Percentiles rank a stretch among this genome's conserved stretches.
These are phyloP conservation scores for Amniculicola lignicola DNA, from an alignment of 495 filamentous ascomycete genomes.

Conservation along the genomic window DNA sequence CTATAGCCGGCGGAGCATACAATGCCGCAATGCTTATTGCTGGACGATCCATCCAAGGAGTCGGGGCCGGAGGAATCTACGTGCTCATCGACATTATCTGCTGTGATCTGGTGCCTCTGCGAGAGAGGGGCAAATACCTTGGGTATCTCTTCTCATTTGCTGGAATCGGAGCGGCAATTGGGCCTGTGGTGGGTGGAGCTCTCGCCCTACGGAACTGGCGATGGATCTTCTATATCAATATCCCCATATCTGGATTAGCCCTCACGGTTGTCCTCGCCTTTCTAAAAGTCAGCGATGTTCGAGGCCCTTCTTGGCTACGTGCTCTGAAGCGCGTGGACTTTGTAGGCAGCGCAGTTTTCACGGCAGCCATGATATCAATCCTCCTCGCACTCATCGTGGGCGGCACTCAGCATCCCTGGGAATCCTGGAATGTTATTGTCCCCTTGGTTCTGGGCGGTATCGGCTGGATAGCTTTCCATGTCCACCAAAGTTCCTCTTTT, in stretches of 20 bases:
- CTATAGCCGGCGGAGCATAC: slow-evolving; percentile 11
- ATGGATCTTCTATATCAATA: slow-evolving; percentile 35
- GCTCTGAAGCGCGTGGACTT: slow-evolving; percentile 22
- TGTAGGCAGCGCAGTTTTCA: slow-evolving; percentile 19
- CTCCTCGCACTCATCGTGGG: slow-evolving; percentile 18
- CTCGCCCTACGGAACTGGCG: slow-evolving; percentile 36
- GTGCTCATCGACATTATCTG: slow-evolving; percentile 61
- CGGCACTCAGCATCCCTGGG: slow-evolving; percentile 16
- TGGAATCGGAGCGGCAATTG: slow-evolving; percentile 57
- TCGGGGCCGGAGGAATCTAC: slow-evolving; percentile 67
- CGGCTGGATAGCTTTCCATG: slow-evolving; percentile 16
- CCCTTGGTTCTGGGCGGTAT: slow-evolving; percentile 15
- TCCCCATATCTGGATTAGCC: slow-evolving; percentile 13
- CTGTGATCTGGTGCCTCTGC: slow-evolving; percentile 57
- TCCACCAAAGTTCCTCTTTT: slow-evolving; percentile 1
- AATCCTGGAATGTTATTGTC: slow-evolving; percentile 13
- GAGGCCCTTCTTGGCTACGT: slow-evolving; percentile 9
- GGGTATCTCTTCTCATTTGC: slow-evolving; percentile 38
- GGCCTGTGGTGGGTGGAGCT: slow-evolving; percentile 9
- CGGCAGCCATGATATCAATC: neutral
- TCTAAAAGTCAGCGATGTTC: slow-evolving; percentile 14
- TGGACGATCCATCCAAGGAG: slow-evolving; percentile 43
- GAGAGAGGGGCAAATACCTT: slow-evolving; percentile 47
- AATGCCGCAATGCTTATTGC: slow-evolving; percentile 22
- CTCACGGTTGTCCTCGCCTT: slow-evolving; percentile 18